phyloP scores from a whole-genome alignment of 441 rosid genomes.

The Mallotus repandus region DNA sequence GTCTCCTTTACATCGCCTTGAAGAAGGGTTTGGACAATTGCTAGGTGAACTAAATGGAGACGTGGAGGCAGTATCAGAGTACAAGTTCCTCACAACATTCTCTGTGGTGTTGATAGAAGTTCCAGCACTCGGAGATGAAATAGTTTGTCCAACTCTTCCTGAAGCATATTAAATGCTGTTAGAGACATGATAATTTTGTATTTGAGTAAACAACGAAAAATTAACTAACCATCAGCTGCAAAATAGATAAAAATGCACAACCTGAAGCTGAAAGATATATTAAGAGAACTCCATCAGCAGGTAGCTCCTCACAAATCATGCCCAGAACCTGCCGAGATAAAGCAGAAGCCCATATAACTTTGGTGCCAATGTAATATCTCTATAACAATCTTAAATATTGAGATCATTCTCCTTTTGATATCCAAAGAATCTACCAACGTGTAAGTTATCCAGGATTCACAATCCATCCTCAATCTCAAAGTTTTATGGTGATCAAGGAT shows the following conservation, averaged over 20 bases:
- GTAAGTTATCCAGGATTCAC: background rate
- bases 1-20: constrained; percentile 52
- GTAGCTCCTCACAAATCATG: constrained; percentile 82
- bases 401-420: background rate
- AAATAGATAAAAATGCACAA: constrained; percentile 28
- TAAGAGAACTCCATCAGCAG: constrained; percentile 76
- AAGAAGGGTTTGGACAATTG: constrained; percentile 40
- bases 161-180: constrained; percentile 26
- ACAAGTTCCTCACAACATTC: constrained; percentile 48
- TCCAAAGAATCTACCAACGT: background rate
- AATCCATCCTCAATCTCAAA: background rate
- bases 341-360: constrained; percentile 7
- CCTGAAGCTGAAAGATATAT: constrained; percentile 93
- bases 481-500: background rate
- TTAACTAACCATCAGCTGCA: constrained; percentile 5
- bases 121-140: constrained; percentile 46
- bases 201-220: background rate
- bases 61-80: constrained; percentile 44
- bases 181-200: constrained; percentile 25
- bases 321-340: constrained; percentile 71
- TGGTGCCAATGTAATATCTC: background rate
- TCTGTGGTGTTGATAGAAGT: constrained; percentile 44
- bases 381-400: background rate
- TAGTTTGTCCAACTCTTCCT: constrained; percentile 57
- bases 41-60: constrained; percentile 41